Evolutionary conservation across 805 yeast species (phyloP), one percentile per base, ranked within the genome.

Genomic region (Nakazawaea siamensis): DNA sequence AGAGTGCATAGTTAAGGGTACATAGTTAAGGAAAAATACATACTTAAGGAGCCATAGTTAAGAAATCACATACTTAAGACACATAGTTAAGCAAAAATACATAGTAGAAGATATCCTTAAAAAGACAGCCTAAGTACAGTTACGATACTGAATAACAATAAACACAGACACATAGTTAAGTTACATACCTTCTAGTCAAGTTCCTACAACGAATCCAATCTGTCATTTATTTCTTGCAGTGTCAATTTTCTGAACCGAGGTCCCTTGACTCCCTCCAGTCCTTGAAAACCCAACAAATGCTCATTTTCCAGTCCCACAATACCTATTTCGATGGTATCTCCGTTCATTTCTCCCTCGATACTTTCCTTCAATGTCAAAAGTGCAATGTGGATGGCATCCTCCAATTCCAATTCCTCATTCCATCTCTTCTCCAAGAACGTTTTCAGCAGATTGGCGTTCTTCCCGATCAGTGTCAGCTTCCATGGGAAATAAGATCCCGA

Each of bases 381-480:
- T 1, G 97, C 96, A 54, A 90, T 92, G 58, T 92, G 97, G 45
- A 92, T 85, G 33, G 97, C 99, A 57, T 92, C 99, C 62, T 92
- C 99, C 43, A 92, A 69, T 63, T 92, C 98, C 54, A 92, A 68
- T 58, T 92, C 95, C 45, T 87, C 94, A 55, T 88, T 90, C 97
- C 97, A 92, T 62, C 99, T 79, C 64, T 92, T 92, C 58, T 92
- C 99, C 53, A 92, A 64, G 50, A 92, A 92, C 1, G 97, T 90
- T 66, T 94, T 92, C 24, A 97, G 98, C n/a, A 94, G 85, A 29
- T 77, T 76, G 3, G 96, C 79, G 18, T 96, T 94, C 55, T 87
- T 88, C 44, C 99, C 99, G 49, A 92, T 92, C 17, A 98, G 97
- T 3, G 98, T 90, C 25, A 98, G 98, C 61, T 90, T 92, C 99